Conservation (phyloP, 768 basidiomycete species). For the Rhodosporidiobolus sp. region DNA sequence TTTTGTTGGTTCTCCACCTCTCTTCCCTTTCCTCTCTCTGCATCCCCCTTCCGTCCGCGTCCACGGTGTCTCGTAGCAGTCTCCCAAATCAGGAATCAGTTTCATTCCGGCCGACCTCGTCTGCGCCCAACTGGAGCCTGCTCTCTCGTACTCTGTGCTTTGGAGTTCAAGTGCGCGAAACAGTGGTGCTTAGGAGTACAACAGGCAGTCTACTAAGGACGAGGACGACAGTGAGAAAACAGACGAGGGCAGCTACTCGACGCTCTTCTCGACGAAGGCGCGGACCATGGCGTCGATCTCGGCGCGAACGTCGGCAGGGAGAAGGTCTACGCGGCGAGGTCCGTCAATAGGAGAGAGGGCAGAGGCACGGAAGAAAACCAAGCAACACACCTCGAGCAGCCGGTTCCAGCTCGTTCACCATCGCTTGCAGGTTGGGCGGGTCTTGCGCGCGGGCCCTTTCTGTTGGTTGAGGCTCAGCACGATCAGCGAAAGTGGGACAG, state of each 20-base stretch:
- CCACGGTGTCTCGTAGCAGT: too few relatives aligned
- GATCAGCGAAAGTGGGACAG: neutral
- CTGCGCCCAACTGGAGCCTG: too few relatives aligned
- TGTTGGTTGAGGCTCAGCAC: constrained; percentile 50
- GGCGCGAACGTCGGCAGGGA: constrained; percentile 19
- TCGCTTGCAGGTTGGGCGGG: constrained; percentile 85
- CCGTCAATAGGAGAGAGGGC: neutral
- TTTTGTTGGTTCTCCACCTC: too few relatives aligned
- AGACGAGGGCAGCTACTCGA: constrained; percentile 12
- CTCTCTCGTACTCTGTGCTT: too few relatives aligned
- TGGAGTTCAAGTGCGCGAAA: neutral
- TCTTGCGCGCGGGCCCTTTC: constrained; percentile 93
- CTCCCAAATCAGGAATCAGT: too few relatives aligned
- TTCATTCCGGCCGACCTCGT: too few relatives aligned
- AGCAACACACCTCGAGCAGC: constrained; percentile 55
- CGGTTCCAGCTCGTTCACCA: constrained; percentile 81
- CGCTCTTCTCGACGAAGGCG: constrained; percentile 36
- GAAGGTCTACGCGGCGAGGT: neutral
- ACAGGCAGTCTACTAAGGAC: neutral
- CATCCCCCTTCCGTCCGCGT: too few relatives aligned
- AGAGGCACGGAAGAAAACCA: neutral
- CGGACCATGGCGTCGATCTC: constrained; percentile 35
- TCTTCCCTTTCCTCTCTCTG: too few relatives aligned
- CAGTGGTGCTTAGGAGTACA: neutral
- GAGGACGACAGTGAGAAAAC: neutral